Evolutionary conservation across 2,329 filamentous ascomycete species (phyloP).

Genomic region (Colletotrichum sp.): DNA sequence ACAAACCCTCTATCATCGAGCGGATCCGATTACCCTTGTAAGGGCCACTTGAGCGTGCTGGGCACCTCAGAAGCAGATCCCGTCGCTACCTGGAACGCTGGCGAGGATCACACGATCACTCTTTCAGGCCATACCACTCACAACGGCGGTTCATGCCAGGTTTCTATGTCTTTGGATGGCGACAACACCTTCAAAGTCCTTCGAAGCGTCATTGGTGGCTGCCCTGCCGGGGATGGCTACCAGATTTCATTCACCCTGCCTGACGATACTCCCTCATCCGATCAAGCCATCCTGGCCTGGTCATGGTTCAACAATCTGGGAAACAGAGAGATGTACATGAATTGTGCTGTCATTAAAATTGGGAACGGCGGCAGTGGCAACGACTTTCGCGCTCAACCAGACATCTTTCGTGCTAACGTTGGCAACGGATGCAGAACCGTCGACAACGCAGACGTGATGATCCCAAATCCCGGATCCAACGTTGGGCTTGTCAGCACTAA

Average conservation of each 20-base stretch:
- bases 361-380: constrained; percentile 17
- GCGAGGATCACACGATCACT: constrained; percentile 56
- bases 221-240: constrained; percentile 34
- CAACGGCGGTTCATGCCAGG: constrained; percentile 67
- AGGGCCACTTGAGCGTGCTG: constrained; percentile 43
- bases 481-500: constrained; percentile 37
- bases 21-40: constrained; percentile 67
- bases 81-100: constrained; percentile 57
- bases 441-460: constrained; percentile 58
- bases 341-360: constrained; percentile 67
- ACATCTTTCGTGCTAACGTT: constrained; percentile 73
- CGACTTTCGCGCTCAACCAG: constrained; percentile 51
- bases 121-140: constrained; percentile 60
- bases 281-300: constrained; percentile 62
- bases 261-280: constrained; percentile 50
- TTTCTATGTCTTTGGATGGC: constrained; percentile 66
- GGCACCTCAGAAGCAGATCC: constrained; percentile 39
- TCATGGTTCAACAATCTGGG: constrained; percentile 68
- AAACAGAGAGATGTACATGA: constrained; percentile 75
- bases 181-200: constrained; percentile 63
- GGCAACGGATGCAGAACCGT: constrained; percentile 57
- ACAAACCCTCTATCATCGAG: constrained; percentile 59
- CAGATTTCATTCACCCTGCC: constrained; percentile 44
- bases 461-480: constrained; percentile 65
- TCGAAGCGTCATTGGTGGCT: constrained; percentile 37